These are phyloP conservation scores for Cornus florida DNA, from an alignment of 148 eudicot species.

Conservation along the genomic window DNA sequence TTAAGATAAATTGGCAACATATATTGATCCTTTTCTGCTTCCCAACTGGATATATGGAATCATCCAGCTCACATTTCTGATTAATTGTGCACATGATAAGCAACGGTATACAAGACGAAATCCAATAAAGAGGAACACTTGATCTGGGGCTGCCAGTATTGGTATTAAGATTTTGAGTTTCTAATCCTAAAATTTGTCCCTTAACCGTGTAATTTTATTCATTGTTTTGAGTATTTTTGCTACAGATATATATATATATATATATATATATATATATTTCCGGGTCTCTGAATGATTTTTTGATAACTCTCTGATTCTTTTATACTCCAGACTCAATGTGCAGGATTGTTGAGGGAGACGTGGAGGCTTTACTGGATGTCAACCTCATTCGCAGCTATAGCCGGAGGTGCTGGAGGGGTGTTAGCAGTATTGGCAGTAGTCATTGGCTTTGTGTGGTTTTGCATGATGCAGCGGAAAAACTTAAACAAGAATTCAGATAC, in stretches of 20 bases:
- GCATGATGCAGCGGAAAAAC: conserved; percentile 12
- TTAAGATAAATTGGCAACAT: conserved; percentile 8
- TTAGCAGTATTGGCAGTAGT: conserved; percentile 23
- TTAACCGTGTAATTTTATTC: not conserved
- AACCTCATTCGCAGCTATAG: conserved; percentile 28
- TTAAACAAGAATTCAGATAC: conserved; percentile 46
- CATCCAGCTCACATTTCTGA: conserved; percentile 16
- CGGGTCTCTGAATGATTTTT: not conserved
- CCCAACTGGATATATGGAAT: conserved; percentile 20
- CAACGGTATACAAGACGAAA: not conserved
- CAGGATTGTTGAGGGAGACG: conserved; percentile 19
- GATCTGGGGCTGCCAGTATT: not conserved
- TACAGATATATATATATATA: not conserved
- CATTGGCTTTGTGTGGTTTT: conserved; percentile 20
- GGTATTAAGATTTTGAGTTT: not conserved
- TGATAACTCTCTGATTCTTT: not conserved
- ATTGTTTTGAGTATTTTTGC: not conserved
- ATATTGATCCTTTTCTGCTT: conserved; percentile 13
- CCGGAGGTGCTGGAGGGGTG: conserved; percentile 38
- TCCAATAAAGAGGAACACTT: conserved; percentile 5
- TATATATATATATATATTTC: not conserved
- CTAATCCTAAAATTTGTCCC: not conserved
- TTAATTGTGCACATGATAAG: conserved; percentile 9
- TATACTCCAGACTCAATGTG: conserved; percentile 29
- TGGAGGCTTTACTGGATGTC: conserved; percentile 25